These are phyloP conservation scores for Wickerhamiella slavikovae DNA, from an alignment of 805 yeast genomes.

Conservation along the genomic window DNA sequence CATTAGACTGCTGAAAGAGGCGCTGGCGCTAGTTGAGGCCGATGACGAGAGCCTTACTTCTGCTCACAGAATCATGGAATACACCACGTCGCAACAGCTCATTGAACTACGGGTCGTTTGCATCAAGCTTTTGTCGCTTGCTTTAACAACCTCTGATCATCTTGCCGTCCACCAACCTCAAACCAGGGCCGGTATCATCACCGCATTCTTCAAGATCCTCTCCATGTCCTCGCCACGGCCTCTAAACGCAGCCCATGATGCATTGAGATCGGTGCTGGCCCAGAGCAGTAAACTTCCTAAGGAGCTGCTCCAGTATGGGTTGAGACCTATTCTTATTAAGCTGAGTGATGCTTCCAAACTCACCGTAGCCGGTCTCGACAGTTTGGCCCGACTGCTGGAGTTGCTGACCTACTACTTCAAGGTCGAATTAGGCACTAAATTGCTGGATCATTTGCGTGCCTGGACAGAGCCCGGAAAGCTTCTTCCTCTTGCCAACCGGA, in stretches of 20 bases:
- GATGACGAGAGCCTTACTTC: conserved; percentile 90
- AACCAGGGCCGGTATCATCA: conserved; percentile 65
- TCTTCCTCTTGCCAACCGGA: conserved; percentile 58
- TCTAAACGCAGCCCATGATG: conserved; percentile 83
- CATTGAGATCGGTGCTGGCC: conserved; percentile 60
- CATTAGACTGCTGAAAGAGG: conserved; percentile 67
- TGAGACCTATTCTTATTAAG: conserved; percentile 89
- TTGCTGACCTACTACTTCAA: conserved; percentile 79
- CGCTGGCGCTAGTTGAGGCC: conserved; percentile 86
- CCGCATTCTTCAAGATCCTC: conserved; percentile 86
- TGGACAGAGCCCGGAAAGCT: conserved; percentile 80
- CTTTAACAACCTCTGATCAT: conserved; percentile 57
- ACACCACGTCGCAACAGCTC: conserved; percentile 72
- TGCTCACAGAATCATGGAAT: conserved; percentile 67
- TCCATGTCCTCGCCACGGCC: conserved; percentile 69
- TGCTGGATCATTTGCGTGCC: conserved; percentile 82
- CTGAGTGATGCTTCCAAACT: conserved; percentile 81
- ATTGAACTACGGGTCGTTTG: conserved; percentile 80
- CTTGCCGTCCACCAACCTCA: conserved; percentile 36
- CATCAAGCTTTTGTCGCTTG: conserved; percentile 59
- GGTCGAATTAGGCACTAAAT: conserved; percentile 86
- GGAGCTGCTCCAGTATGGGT: conserved; percentile 83
- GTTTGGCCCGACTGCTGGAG: conserved; percentile 70
- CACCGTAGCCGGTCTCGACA: conserved; percentile 77
- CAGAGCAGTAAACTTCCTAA: conserved; percentile 73